These are phyloP conservation scores for Alternaria rosae DNA, from an alignment of 2,329 filamentous ascomycete genomes.

Conservation along the genomic window DNA sequence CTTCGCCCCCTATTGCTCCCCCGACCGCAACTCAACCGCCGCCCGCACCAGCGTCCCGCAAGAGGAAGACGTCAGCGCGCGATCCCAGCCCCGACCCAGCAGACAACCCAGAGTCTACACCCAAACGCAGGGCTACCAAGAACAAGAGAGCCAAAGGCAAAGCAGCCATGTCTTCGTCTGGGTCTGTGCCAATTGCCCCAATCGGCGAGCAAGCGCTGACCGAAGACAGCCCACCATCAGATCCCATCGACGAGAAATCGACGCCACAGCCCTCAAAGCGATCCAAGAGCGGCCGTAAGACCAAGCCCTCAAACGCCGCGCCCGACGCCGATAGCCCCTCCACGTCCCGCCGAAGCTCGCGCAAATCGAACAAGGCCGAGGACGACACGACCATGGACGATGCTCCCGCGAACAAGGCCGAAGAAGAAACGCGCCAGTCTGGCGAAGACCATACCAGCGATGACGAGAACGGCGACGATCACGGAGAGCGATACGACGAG, in stretches of 20 bases:
- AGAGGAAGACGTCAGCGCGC: constrained; percentile 74
- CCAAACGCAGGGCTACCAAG: constrained; percentile 52
- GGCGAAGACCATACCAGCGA: constrained; percentile 54
- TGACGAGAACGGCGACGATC: constrained; percentile 60
- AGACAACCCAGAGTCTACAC: constrained; percentile 29
- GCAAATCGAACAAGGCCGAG: constrained; percentile 56
- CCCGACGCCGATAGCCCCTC: constrained; percentile 30
- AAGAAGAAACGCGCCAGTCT: constrained; percentile 51
- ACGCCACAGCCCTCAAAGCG: constrained; percentile 70
- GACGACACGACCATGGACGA: constrained; percentile 77
- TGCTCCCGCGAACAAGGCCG: constrained; percentile 67
- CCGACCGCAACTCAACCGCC: constrained; percentile 54
- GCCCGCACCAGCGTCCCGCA: constrained; percentile 64
- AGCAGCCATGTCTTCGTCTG: constrained; percentile 74
- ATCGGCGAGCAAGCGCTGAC: constrained; percentile 27
- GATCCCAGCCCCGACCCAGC: constrained; percentile 58
- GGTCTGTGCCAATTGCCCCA: constrained; percentile 59
- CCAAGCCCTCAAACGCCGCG: constrained; percentile 34
- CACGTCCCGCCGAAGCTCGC: constrained; percentile 42
- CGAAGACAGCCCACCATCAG: constrained; percentile 65
- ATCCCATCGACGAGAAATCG: constrained; percentile 69
- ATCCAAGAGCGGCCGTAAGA: constrained; percentile 79
- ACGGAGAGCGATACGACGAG: constrained; percentile 58
- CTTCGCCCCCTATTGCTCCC: constrained; percentile 46
- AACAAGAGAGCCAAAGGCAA: constrained; percentile 68